Base-by-base conservation (phyloP, 1,284 basidiomycete genomes). In the Cystobasidiaceae sp. region DNA sequence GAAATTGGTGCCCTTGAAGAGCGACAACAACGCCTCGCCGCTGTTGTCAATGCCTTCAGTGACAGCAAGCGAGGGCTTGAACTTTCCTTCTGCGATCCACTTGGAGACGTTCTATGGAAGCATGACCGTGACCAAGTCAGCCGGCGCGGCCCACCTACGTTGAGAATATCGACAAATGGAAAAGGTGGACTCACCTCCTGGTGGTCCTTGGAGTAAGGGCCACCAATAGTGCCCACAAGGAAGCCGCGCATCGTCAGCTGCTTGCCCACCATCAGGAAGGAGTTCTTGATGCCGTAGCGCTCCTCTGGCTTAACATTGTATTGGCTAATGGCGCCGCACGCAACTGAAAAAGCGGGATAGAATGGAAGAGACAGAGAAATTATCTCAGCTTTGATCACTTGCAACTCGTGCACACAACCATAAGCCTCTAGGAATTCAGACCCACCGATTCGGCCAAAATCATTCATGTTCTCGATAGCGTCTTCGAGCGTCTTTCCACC, bases 171-270 rank as follows among this genome's bases (percentile, higher is more conserved):
- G 15, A 9, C 6, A 9, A 56, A 44, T 6, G 5, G 34, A 11
- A 27, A 30, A 4, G 11, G 28, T 33, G 15, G 4, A 25, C 49
- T 34, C 8, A 64, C 52, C 39, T 63, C 41, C 25, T 55, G 55
- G 51, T 57, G 46, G 23, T 76, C 73, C 39, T 74, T 67, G 8
- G 73, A 78, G 55, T 78, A 76, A 30, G 51, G 70, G 54, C 69
- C 74, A 76, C 21, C 75, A 70, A 32, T 52, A 44, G 33, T 60
- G 2, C 48, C 49, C 7, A 54, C 57, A 71, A 93, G 82, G 78
- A 94, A 96, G 6, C 91, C 92, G 76, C 88, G 79, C 1, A 91
- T 83, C 51, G 80, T 86, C 11, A 87, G 86, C 46, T 88, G 82
- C 77, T 87, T 86, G 0, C 82, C 76, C 72, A 94, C 89, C 58